These are phyloP conservation scores for Boletus bicolor DNA, from an alignment of 768 basidiomycete genomes.

Conservation along the genomic window DNA sequence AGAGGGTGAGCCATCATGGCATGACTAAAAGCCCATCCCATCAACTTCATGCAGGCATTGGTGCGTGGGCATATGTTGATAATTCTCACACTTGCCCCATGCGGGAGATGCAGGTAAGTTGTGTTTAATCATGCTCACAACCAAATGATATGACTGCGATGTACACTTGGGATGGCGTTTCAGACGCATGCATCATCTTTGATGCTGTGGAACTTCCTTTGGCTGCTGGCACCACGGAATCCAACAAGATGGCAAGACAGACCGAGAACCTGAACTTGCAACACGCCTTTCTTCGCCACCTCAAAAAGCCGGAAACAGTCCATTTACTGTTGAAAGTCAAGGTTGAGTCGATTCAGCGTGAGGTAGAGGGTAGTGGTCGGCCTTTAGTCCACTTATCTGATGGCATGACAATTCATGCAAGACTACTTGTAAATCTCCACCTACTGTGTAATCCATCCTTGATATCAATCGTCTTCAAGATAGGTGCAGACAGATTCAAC, in stretches of 20 bases:
- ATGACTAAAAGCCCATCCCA: background rate
- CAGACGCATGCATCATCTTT: slow-evolving; percentile 75
- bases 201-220: slow-evolving; percentile 44
- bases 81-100: slow-evolving; percentile 63
- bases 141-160: background rate
- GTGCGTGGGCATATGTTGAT: slow-evolving; percentile 79
- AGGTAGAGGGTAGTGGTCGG: slow-evolving; percentile 60
- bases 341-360: slow-evolving; percentile 64
- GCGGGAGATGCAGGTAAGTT: slow-evolving; percentile 78
- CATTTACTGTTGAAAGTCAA: slow-evolving; percentile 68
- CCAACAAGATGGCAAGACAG: slow-evolving; percentile 69
- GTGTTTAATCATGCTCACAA: background rate
- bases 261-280: slow-evolving; percentile 95
- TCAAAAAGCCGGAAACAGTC: slow-evolving; percentile 51
- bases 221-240: slow-evolving; percentile 27
- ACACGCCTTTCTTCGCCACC: slow-evolving; percentile 68
- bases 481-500: slow-evolving; percentile 96
- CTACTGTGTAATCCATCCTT: background rate
- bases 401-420: slow-evolving; percentile 59
- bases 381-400: slow-evolving; percentile 74
- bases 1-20: slow-evolving; percentile 42
- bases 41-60: slow-evolving; percentile 53
- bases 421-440: slow-evolving; percentile 60
- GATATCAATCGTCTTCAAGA: slow-evolving; percentile 38
- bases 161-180: slow-evolving; percentile 91